Evolutionary conservation across 345 rosid genomes (phyloP).

Genomic region (Populus pruinosa): DNA sequence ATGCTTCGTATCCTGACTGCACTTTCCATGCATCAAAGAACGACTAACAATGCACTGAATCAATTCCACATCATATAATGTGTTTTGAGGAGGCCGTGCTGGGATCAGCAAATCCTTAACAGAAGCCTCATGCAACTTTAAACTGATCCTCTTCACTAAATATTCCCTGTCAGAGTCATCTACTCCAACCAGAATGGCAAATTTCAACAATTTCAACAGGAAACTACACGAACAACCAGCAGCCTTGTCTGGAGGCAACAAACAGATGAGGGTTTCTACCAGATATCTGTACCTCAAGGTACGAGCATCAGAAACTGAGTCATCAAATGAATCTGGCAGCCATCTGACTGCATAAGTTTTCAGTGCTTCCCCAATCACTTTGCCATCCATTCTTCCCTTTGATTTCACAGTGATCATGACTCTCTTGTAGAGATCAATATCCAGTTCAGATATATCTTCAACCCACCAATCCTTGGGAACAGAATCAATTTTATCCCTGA

Average conservation of each 20-base stretch:
- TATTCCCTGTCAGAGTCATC: slow-evolving; percentile 51
- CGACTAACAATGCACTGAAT: slow-evolving; percentile 50
- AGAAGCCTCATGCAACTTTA: slow-evolving; percentile 68
- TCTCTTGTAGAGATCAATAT: slow-evolving; percentile 66
- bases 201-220: slow-evolving; percentile 71
- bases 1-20: slow-evolving; percentile 33
- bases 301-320: slow-evolving; percentile 46
- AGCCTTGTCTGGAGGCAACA: slow-evolving; percentile 63
- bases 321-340: slow-evolving; percentile 68
- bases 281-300: slow-evolving; percentile 47
- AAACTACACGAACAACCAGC: slow-evolving; percentile 70
- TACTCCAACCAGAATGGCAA: slow-evolving; percentile 54
- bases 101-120: slow-evolving; percentile 62
- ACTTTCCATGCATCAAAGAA: slow-evolving; percentile 43
- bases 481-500: slow-evolving; percentile 45
- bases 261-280: slow-evolving; percentile 58
- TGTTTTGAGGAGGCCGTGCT: slow-evolving; percentile 40
- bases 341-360: slow-evolving; percentile 70
- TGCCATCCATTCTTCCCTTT: slow-evolving; percentile 71
- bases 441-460: slow-evolving; percentile 85
- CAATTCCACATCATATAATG: slow-evolving; percentile 61
- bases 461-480: slow-evolving; percentile 98
- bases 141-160: slow-evolving; percentile 52
- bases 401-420: slow-evolving; percentile 61
- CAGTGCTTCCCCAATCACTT: slow-evolving; percentile 72